A percentile compares a stretch with the other conserved stretches of the same genome.
Evolutionary conservation across 805 yeast genomes (phyloP).

Genomic region (Candida methanosorbosa): DNA sequence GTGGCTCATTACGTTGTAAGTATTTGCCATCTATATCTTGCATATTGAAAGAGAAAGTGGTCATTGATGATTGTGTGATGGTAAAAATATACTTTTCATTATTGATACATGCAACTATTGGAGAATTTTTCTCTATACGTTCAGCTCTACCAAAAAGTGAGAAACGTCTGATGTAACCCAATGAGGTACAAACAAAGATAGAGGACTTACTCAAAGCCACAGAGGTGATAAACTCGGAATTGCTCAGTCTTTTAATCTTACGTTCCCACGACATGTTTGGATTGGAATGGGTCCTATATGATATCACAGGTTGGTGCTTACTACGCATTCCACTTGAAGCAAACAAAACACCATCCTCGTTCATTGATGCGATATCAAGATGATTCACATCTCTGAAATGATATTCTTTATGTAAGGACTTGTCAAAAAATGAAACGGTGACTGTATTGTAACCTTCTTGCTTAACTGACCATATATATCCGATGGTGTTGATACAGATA

Average conservation of each 20-base stretch:
- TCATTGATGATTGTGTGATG: conserved; percentile 28
- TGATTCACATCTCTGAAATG: conserved; percentile 72
- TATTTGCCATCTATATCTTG: conserved; percentile 29
- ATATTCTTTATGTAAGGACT: conserved; percentile 65
- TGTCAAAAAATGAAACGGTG: conserved; percentile 84
- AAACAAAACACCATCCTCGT: conserved; percentile 55
- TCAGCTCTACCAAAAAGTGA: conserved; percentile 68
- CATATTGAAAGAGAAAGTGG: conserved; percentile 23
- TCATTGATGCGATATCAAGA: conserved; percentile 70
- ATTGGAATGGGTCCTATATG: conserved; percentile 63
- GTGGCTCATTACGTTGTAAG: conserved; percentile 33
- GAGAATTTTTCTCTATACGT: conserved; percentile 58
- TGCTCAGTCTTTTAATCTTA: conserved; percentile 20
- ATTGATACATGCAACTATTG: conserved; percentile 67
- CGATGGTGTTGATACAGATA: conserved; percentile 69
- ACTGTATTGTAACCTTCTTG: conserved; percentile 54
- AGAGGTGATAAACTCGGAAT: conserved; percentile 56
- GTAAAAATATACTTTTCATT: conserved; percentile 47
- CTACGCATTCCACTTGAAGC: conserved; percentile 31
- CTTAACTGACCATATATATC: conserved; percentile 74
- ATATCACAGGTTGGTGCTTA: conserved; percentile 27
- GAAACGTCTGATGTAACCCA: conserved; percentile 67
- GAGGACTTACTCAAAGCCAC: conserved; percentile 57
- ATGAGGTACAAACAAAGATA: conserved; percentile 62
- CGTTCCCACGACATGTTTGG: conserved; percentile 66